Evolutionary conservation across 495 filamentous ascomycete species (phyloP).

Genomic region (Xylaria intraflava): DNA sequence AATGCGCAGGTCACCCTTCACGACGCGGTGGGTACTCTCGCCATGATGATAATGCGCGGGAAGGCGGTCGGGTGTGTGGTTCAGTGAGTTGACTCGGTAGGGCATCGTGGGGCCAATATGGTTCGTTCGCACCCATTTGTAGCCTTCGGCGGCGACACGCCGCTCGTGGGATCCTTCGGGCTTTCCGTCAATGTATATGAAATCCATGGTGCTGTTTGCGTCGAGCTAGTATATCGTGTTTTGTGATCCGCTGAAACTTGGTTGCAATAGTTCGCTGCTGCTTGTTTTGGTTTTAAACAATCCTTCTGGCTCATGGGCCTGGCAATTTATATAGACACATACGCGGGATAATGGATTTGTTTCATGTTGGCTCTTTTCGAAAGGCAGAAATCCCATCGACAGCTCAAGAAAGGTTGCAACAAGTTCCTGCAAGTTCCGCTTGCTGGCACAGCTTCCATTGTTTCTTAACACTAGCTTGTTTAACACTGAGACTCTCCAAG

Average conservation of each 20-base stretch:
- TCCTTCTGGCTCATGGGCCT: background rate
- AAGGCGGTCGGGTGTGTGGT: background rate
- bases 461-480: background rate
- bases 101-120: background rate
- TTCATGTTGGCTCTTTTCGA: background rate
- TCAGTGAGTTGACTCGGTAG: background rate
- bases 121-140: slow-evolving; percentile 1
- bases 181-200: background rate
- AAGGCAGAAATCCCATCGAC: background rate
- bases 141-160: background rate
- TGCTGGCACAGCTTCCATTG: background rate
- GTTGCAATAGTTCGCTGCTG: background rate
- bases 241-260: background rate
- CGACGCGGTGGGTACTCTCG: background rate
- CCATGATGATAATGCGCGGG: background rate
- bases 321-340: background rate
- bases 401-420: background rate
- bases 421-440: background rate
- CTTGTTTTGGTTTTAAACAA: background rate
- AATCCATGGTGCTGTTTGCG: too few relatives aligned
- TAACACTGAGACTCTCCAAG: background rate
- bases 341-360: background rate
- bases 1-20: background rate
- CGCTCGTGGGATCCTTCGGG: background rate
- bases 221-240: background rate